These are phyloP conservation scores for Chimonanthus salicifolius DNA, from an alignment of 164 flowering plant genomes.

Conservation along the genomic window DNA sequence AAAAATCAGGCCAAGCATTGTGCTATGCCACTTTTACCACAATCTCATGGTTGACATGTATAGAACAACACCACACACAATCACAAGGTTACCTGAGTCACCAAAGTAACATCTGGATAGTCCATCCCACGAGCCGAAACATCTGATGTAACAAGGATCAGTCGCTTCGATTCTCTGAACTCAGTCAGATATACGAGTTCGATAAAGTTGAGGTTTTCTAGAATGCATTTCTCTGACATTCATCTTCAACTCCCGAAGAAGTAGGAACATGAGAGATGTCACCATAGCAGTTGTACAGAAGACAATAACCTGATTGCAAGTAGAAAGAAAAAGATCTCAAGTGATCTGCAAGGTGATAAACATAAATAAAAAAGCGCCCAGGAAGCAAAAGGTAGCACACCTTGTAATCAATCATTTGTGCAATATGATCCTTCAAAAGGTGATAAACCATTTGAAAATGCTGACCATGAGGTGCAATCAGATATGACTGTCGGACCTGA, in stretches of 20 bases:
- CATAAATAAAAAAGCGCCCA: not conserved
- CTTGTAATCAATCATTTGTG: slow-evolving; percentile 61
- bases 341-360: not conserved
- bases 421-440: slow-evolving; percentile 67
- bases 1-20: not conserved
- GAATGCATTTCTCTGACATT: slow-evolving; percentile 88
- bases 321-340: slow-evolving; percentile 10
- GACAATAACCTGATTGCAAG: slow-evolving; percentile 61
- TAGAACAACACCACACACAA: not conserved
- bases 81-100: slow-evolving; percentile 63
- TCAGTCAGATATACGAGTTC: slow-evolving; percentile 76
- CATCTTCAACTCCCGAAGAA: slow-evolving; percentile 76
- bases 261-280: slow-evolving; percentile 63
- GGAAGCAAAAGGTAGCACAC: slow-evolving; percentile 24
- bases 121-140: slow-evolving; percentile 90
- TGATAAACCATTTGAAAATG: slow-evolving; percentile 71
- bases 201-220: slow-evolving; percentile 70
- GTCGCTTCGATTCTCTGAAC: slow-evolving; percentile 62
- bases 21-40: not conserved
- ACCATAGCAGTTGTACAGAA: slow-evolving; percentile 92
- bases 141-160: slow-evolving; percentile 85
- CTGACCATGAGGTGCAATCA: slow-evolving; percentile 70
- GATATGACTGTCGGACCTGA: slow-evolving; percentile 77
- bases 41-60: not conserved
- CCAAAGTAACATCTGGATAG: slow-evolving; percentile 92